These are phyloP conservation scores for Penicillium argentinense DNA, from an alignment of 495 filamentous ascomycete species.

Conservation along the genomic window DNA sequence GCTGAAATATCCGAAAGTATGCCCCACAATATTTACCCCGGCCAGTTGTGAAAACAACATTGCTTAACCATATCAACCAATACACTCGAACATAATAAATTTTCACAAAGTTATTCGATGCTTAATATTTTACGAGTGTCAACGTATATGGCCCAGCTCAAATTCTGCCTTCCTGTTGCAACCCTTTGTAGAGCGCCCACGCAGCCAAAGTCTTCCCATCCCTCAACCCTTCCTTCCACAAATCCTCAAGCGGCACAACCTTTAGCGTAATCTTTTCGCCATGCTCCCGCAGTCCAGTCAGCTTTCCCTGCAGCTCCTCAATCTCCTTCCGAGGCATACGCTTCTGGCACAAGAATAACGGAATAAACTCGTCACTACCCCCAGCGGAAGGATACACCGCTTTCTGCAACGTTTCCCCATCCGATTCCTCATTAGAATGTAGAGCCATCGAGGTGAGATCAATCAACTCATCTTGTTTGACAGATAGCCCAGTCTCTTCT, in stretches of 20 bases:
- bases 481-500: slow-evolving; percentile 73
- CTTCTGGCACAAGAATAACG: slow-evolving; percentile 73
- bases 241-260: slow-evolving; percentile 65
- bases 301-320: slow-evolving; percentile 66
- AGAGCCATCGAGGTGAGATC: slow-evolving; percentile 67
- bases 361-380: slow-evolving; percentile 82
- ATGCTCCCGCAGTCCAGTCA: slow-evolving; percentile 74
- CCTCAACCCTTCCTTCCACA: slow-evolving; percentile 74
- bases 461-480: slow-evolving; percentile 56
- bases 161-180: slow-evolving; percentile 65
- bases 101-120: too few relatives aligned
- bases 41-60: too few relatives aligned
- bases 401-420: slow-evolving; percentile 51
- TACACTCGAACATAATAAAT: too few relatives aligned
- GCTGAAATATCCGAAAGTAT: too few relatives aligned
- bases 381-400: slow-evolving; percentile 77
- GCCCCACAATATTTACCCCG: too few relatives aligned
- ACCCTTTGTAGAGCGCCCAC: slow-evolving; percentile 71
- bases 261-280: slow-evolving; percentile 84
- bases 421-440: slow-evolving; percentile 22
- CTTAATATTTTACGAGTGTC: too few relatives aligned
- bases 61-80: too few relatives aligned
- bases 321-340: slow-evolving; percentile 62
- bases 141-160: slow-evolving; percentile 21
- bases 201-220: slow-evolving; percentile 82